Evolutionary conservation across 352 stramenopile species (phyloP).

Genomic region (Peronospora tabacina): DNA sequence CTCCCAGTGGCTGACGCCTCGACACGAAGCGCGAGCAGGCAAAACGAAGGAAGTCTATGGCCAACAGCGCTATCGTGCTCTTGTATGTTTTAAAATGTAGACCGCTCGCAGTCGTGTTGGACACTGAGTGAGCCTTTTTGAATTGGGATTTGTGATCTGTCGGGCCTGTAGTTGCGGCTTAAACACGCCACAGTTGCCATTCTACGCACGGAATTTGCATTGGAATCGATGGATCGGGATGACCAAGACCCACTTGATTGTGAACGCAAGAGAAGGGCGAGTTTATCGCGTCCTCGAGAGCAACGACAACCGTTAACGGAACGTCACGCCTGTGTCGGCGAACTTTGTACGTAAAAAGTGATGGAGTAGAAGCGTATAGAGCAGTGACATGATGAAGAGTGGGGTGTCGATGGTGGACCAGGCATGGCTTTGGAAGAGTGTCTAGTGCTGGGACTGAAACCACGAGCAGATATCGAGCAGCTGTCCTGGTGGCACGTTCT

Average conservation of each 20-base stretch:
- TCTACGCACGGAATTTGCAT: slow-evolving; percentile 30
- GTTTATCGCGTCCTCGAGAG: slow-evolving; percentile 11
- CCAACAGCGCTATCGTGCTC: slow-evolving; percentile 48
- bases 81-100: slow-evolving; percentile 30
- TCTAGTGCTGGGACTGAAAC: slow-evolving; percentile 50
- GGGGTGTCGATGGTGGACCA: slow-evolving; percentile 8
- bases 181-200: slow-evolving; percentile 65
- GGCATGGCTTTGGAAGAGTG: slow-evolving; percentile 53
- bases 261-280: slow-evolving; percentile 5
- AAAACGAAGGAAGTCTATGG: slow-evolving; percentile 35
- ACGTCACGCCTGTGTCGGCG: slow-evolving; percentile 47
- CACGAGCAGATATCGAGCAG: slow-evolving; percentile 31
- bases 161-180: slow-evolving; percentile 35
- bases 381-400: background rate
- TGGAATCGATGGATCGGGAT: slow-evolving; percentile 12
- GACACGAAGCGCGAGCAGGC: slow-evolving; percentile 37
- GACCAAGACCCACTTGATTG: slow-evolving; percentile 1
- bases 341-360: slow-evolving; percentile 40
- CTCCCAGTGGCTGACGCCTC: slow-evolving; percentile 55
- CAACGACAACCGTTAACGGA: slow-evolving; percentile 37
- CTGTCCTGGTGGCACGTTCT: slow-evolving; percentile 68
- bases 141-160: slow-evolving; percentile 2
- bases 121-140: background rate
- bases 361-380: background rate
- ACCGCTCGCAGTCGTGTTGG: background rate